phyloP scores from a whole-genome alignment of 2,329 filamentous ascomycete genomes.

The Clathrospora elynae region DNA sequence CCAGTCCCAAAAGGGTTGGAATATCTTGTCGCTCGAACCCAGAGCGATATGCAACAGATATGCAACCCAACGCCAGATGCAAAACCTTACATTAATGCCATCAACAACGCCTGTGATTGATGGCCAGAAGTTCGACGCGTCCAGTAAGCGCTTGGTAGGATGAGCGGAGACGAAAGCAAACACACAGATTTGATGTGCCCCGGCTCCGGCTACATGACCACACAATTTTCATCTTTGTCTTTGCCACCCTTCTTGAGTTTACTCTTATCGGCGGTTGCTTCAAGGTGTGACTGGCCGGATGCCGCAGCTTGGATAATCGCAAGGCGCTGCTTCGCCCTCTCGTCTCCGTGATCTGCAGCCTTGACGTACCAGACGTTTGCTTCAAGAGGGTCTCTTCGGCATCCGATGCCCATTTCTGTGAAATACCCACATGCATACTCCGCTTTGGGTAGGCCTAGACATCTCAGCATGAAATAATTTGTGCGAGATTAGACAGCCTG shows the following conservation, averaged over 20 bases:
- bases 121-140: constrained; percentile 1
- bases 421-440: constrained; percentile 97
- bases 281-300: constrained; percentile 53
- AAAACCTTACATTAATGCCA: constrained; percentile 21
- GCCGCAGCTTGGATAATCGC: constrained; percentile 86
- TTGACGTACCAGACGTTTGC: constrained; percentile 99
- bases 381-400: constrained; percentile 89
- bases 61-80: constrained; percentile 26
- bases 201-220: constrained; percentile 41
- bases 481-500: background rate
- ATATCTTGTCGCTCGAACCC: constrained; percentile 21
- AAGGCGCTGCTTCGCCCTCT: constrained; percentile 83
- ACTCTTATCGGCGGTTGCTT: constrained; percentile 26
- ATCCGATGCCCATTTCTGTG: constrained; percentile 97
- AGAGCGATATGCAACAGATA: constrained; percentile 27
- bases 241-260: constrained; percentile 43
- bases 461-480: constrained; percentile 15
- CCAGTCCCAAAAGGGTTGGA: constrained; percentile 7
- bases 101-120: constrained; percentile 9
- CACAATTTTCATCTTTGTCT: constrained; percentile 49
- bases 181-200: background rate
- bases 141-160: constrained; percentile 5
- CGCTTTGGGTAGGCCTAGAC: constrained; percentile 68
- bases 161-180: background rate
- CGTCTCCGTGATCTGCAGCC: constrained; percentile 89